A percentile compares a stretch with the other conserved stretches of the same genome.
phyloP scores from a whole-genome alignment of 441 rosid genomes.

The Bruguiera hainesii region DNA sequence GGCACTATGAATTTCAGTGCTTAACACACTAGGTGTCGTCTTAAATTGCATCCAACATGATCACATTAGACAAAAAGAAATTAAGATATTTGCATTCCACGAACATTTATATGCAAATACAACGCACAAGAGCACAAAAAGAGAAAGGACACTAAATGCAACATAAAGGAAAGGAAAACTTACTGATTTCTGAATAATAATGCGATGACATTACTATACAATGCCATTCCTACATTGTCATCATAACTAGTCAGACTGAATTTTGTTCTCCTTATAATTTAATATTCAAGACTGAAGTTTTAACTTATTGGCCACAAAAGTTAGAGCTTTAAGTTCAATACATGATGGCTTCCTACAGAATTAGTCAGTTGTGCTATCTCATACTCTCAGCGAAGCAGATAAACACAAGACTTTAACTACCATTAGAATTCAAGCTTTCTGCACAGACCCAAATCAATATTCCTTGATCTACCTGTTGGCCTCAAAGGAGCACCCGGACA shows the following conservation, averaged over 20 bases:
- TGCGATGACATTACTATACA: slow-evolving; percentile 34
- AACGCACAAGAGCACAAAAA: not conserved
- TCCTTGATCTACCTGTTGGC: slow-evolving; percentile 42
- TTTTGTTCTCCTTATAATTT: slow-evolving; percentile 8
- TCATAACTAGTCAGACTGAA: slow-evolving; percentile 8
- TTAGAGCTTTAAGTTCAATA: slow-evolving; percentile 14
- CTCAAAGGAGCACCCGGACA: slow-evolving; percentile 87
- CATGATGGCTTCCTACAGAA: slow-evolving; percentile 10
- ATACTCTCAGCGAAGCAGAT: slow-evolving; percentile 8
- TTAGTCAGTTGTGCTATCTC: slow-evolving; percentile 15
- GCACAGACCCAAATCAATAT: slow-evolving; percentile 48
- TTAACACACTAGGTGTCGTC: too few relatives aligned
- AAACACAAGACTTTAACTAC: slow-evolving; percentile 6
- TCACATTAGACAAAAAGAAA: too few relatives aligned
- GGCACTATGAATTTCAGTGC: too few relatives aligned
- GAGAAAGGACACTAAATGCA: not conserved
- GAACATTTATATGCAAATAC: not conserved
- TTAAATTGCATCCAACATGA: too few relatives aligned
- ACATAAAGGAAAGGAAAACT: slow-evolving; percentile 10
- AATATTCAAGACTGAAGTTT: slow-evolving; percentile 11
- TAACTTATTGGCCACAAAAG: slow-evolving; percentile 18
- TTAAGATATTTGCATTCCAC: too few relatives aligned
- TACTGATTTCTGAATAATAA: slow-evolving; percentile 16
- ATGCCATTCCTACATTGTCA: slow-evolving; percentile 18
- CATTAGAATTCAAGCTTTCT: slow-evolving; percentile 59